Base-by-base conservation (phyloP, 2,329 filamentous ascomycete genomes). In the Tolypocladium inflatum region DNA sequence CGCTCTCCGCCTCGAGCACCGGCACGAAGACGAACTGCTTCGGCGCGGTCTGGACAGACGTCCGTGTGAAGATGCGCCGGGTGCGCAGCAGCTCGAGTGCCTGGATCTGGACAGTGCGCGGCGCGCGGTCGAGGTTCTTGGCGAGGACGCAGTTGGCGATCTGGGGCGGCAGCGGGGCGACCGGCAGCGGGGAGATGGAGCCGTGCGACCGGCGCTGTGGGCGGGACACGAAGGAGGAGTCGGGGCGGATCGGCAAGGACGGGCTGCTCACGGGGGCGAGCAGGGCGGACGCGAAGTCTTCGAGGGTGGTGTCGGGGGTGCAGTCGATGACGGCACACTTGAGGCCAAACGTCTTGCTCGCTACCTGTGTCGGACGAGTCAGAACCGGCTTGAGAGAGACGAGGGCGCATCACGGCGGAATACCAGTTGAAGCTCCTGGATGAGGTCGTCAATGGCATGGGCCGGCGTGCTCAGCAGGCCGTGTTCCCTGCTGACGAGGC, bases 81-180 rank as follows among this genome's bases (percentile, higher is more conserved):
- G 87, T 89, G 56, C 90, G 87, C 58, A 97, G 84, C 11, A 97
- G 83, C 80, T 96, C 78, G 33, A 85, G 73, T 2, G 76, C 88
- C 70, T 97, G 91, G 51, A 94, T 86, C 73, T 99, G 94, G 13
- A 97, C 85, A 57, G 84, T 81, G 41, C 84, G 79, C n/a, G 82
- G 81, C 0, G 90, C 88, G 55, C 77, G 76, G 69, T 96, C 85
- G 56, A 97, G 83, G 68, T 95, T 85, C 64, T 86, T 88, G 2
- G 89, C 90, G 56, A 99, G 81, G 26, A 97, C 79, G 13, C 97
- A 79, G 72, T 96, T 91, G 62, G 91, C 88, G 63, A 96, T 89
- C 56, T 78, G 70, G 13, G 69, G 66, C 19, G 67, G 59, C 17
- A 68, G 56, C 2, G 67, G 51, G 42, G 63, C 62, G 11, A 67